Percentiles rank a stretch among this genome's conserved stretches.
Evolutionary conservation across 2,329 filamentous ascomycete genomes (phyloP).

Genomic region (Talaromyces sp.): DNA sequence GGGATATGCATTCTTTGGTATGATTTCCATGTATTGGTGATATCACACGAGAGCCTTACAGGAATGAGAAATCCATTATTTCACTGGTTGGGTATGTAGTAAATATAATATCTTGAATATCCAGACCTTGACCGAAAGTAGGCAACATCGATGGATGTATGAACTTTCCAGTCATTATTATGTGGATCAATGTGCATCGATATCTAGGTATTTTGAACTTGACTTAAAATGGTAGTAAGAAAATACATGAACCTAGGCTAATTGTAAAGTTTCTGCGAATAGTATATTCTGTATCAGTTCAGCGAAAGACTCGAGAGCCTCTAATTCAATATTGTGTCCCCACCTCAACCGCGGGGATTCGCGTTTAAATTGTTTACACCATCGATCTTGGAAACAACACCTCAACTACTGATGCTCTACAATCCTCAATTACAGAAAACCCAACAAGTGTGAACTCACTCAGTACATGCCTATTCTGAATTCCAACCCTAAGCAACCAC

Average conservation of each 20-base stretch:
- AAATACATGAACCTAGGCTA: no score
- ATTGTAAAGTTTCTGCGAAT: no score
- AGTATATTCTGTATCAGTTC: background rate
- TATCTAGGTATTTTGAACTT: no score
- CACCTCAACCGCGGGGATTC: slow-evolving; percentile 4
- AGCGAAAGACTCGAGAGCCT: background rate
- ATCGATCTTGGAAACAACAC: background rate
- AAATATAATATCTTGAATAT: no score
- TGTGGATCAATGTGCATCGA: no score
- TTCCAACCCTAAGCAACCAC: background rate
- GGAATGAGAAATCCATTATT: background rate
- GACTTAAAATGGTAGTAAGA: no score
- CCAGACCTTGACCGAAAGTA: background rate
- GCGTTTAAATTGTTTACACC: background rate
- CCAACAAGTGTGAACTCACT: background rate
- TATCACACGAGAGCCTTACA: background rate
- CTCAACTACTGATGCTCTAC: background rate
- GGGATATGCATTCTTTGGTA: background rate
- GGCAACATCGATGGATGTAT: background rate
- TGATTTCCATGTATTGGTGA: background rate
- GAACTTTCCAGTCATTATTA: no score
- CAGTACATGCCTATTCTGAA: background rate
- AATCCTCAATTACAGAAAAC: background rate
- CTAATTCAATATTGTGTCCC: background rate
- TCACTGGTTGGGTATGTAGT: background rate